A percentile compares a stretch with the other conserved stretches of the same genome.
phyloP scores from a whole-genome alignment of 1,284 basidiomycete genomes.

The Moesziomyces sp. region DNA sequence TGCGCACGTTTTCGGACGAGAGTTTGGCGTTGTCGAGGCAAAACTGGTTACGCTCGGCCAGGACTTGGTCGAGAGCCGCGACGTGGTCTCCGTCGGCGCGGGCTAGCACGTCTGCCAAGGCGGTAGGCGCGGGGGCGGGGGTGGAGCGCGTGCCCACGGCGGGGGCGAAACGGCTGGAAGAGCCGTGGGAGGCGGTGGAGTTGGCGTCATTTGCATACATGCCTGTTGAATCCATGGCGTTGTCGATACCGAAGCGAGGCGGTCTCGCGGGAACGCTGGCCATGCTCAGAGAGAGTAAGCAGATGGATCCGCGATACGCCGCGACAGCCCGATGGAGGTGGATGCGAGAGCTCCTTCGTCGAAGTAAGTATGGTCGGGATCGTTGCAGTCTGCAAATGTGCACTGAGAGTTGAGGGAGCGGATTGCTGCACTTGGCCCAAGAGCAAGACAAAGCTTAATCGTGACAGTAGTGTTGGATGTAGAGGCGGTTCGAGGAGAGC shows the following conservation, averaged over 20 bases:
- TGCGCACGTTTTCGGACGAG: slow-evolving; percentile 57
- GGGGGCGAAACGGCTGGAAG: slow-evolving; percentile 31
- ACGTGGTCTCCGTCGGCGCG: slow-evolving; percentile 42
- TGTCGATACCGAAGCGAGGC: slow-evolving; percentile 40
- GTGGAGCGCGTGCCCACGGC: slow-evolving; percentile 36
- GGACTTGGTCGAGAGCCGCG: slow-evolving; percentile 54
- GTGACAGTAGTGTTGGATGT: neutral
- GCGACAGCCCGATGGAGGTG: no score
- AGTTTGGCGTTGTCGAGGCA: slow-evolving; percentile 58
- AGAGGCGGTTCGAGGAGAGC: neutral
- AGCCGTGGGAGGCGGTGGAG: slow-evolving; percentile 43
- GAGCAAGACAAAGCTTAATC: neutral
- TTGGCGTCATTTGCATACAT: slow-evolving; percentile 19
- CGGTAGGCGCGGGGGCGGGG: slow-evolving; percentile 43
- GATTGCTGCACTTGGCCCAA: neutral
- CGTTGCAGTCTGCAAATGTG: neutral
- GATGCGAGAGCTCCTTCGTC: no score
- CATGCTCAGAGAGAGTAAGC: slow-evolving; percentile 10
- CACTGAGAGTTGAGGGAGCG: neutral
- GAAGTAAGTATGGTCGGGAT: neutral
- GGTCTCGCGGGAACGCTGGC: slow-evolving; percentile 36
- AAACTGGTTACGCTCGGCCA: slow-evolving; percentile 60
- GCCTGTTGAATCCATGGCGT: slow-evolving; percentile 17
- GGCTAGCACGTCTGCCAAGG: slow-evolving; percentile 52
- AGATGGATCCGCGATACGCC: neutral